Evolutionary conservation across 805 yeast species (phyloP).

Genomic region (Kodamaea restingae): DNA sequence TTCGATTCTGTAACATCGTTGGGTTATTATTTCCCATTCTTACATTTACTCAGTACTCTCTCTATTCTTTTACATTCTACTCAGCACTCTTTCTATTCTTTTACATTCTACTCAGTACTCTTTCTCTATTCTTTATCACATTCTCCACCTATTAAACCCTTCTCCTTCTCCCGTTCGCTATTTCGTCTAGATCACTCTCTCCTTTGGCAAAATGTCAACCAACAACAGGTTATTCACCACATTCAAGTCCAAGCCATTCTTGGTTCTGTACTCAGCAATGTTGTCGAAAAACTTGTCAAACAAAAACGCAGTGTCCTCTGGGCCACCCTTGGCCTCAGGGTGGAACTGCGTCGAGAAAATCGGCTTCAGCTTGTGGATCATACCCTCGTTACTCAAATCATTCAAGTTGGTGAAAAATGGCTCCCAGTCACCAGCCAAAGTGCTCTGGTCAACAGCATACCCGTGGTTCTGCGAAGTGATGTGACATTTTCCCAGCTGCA

Average conservation of each 20-base stretch:
- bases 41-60: too few relatives aligned
- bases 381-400: slow-evolving; percentile 96
- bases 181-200: slow-evolving; percentile 51
- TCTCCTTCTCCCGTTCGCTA: too few relatives aligned
- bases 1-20: too few relatives aligned
- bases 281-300: slow-evolving; percentile 84
- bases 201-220: slow-evolving; percentile 61
- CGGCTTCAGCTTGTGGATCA: slow-evolving; percentile 84
- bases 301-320: slow-evolving; percentile 84
- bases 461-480: slow-evolving; percentile 99
- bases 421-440: slow-evolving; percentile 76
- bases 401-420: slow-evolving; percentile 85
- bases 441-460: slow-evolving; percentile 84
- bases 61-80: too few relatives aligned
- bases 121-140: too few relatives aligned
- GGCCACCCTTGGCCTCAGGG: slow-evolving; percentile 99
- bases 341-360: slow-evolving; percentile 97
- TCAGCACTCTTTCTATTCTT: too few relatives aligned
- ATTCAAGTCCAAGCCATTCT: slow-evolving; percentile 39
- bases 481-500: slow-evolving; percentile 89
- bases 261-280: slow-evolving; percentile 50
- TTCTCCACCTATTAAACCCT: too few relatives aligned
- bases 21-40: too few relatives aligned
- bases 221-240: slow-evolving; percentile 44
- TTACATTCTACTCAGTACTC: too few relatives aligned